phyloP scores from a whole-genome alignment of 179 eudicot species.

The Camellia oleifera region DNA sequence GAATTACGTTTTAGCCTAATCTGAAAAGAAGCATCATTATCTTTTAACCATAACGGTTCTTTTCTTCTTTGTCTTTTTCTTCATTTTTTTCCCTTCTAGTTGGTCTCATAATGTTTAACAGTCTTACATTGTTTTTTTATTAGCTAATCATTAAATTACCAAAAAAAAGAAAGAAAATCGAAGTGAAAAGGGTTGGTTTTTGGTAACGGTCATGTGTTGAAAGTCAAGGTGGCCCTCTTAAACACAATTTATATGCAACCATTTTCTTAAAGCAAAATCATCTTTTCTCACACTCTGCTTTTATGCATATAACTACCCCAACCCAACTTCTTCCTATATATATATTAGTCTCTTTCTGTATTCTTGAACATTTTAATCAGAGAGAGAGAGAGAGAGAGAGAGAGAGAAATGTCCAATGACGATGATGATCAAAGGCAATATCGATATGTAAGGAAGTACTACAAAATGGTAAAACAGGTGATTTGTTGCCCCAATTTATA shows the following conservation, averaged over 20 bases:
- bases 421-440: constrained; percentile 18
- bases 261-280: background rate
- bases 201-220: background rate
- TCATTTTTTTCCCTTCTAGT: background rate
- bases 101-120: background rate
- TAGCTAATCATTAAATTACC: no score
- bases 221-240: background rate
- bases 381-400: background rate
- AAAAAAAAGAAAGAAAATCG: background rate
- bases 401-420: background rate
- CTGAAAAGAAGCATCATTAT: background rate
- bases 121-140: no score
- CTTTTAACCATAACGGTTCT: background rate
- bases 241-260: background rate
- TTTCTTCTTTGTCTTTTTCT: background rate
- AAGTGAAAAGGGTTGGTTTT: background rate
- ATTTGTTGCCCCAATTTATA: background rate
- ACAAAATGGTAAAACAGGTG: constrained; percentile 21
- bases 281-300: background rate
- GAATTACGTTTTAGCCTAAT: background rate
- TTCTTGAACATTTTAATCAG: background rate
- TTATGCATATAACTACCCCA: background rate
- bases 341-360: no score
- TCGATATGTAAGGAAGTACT: constrained; percentile 13
- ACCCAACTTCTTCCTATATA: background rate